Percentiles rank a stretch among this genome's conserved stretches.
Conservation (phyloP, 2,329 filamentous ascomycete species). For the Aspergillus hiratsukae region DNA sequence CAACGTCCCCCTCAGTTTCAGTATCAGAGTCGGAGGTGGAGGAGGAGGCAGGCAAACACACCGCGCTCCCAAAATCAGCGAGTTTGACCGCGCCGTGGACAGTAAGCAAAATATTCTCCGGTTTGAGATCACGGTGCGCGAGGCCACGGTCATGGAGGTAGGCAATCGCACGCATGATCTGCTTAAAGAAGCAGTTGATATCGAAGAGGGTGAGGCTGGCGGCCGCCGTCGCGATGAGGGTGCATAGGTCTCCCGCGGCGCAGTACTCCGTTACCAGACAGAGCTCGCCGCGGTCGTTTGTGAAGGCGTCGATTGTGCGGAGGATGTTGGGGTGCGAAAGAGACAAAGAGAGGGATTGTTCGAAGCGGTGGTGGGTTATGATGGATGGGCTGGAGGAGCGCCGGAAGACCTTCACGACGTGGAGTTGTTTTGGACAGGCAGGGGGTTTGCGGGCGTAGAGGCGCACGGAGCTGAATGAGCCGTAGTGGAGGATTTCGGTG, state of each 20-base stretch:
- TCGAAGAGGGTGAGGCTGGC: slow-evolving; percentile 75
- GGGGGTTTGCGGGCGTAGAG: slow-evolving; percentile 15
- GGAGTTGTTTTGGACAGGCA: slow-evolving; percentile 5
- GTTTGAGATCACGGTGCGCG: slow-evolving; percentile 90
- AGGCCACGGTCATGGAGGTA: slow-evolving; percentile 79
- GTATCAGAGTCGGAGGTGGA: neutral
- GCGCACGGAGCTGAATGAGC: slow-evolving; percentile 21
- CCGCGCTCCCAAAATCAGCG: slow-evolving; percentile 73
- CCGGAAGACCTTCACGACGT: slow-evolving; percentile 28
- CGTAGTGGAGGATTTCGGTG: slow-evolving; percentile 25
- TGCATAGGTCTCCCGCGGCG: slow-evolving; percentile 80
- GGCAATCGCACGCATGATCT: slow-evolving; percentile 25
- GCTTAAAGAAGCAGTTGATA: slow-evolving; percentile 88
- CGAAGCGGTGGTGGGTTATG: slow-evolving; percentile 6
- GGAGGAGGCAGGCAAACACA: neutral
- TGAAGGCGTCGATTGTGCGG: slow-evolving; percentile 21
- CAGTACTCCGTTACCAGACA: slow-evolving; percentile 46
- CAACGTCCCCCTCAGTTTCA: slow-evolving; percentile 4
- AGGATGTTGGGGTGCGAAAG: slow-evolving; percentile 27
- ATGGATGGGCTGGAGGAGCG: slow-evolving; percentile 11
- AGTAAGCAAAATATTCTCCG: slow-evolving; percentile 87
- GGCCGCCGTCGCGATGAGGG: slow-evolving; percentile 68
- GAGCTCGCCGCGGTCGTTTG: slow-evolving; percentile 23
- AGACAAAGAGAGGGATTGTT: slow-evolving; percentile 14
- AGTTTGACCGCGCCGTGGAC: slow-evolving; percentile 79